Conservation (phyloP, 441 rosid species). For the Euphorbia corollata region DNA sequence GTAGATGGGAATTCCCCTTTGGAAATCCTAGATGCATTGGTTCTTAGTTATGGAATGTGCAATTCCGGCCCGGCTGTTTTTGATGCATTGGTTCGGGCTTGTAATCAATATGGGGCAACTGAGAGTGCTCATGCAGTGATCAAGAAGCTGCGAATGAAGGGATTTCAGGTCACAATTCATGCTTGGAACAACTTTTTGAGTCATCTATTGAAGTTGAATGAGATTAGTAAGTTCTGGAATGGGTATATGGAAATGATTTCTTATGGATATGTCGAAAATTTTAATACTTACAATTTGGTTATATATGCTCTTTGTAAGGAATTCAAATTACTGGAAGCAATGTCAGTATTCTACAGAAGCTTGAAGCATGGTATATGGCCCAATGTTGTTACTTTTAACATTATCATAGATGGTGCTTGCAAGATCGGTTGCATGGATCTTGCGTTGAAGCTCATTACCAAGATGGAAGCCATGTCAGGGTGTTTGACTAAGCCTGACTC, state of each 20-base stretch:
- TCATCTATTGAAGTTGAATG: slow-evolving; percentile 49
- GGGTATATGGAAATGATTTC: slow-evolving; percentile 48
- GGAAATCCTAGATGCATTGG: slow-evolving; percentile 44
- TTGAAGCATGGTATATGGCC: slow-evolving; percentile 55
- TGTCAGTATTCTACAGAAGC: slow-evolving; percentile 47
- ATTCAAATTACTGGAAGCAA: slow-evolving; percentile 35
- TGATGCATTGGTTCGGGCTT: slow-evolving; percentile 68
- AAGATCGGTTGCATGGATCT: slow-evolving; percentile 45
- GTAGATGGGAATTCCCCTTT: slow-evolving; percentile 32
- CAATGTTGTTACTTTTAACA: slow-evolving; percentile 66
- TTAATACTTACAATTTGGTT: slow-evolving; percentile 50
- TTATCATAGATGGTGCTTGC: slow-evolving; percentile 64
- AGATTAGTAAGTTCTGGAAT: slow-evolving; percentile 36
- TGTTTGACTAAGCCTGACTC: slow-evolving; percentile 38
- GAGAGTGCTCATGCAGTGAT: slow-evolving; percentile 51
- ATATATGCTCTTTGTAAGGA: slow-evolving; percentile 55
- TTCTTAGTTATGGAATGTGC: slow-evolving; percentile 35
- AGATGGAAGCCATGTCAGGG: slow-evolving; percentile 52
- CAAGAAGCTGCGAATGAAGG: slow-evolving; percentile 42
- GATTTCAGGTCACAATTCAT: slow-evolving; percentile 56
- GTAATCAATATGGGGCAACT: slow-evolving; percentile 36
- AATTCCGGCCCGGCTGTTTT: slow-evolving; percentile 62
- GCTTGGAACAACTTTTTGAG: slow-evolving; percentile 71
- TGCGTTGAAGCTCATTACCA: slow-evolving; percentile 36
- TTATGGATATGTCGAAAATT: slow-evolving; percentile 50